phyloP scores from a whole-genome alignment of 495 filamentous ascomycete genomes.

The Haplographium delicatum region DNA sequence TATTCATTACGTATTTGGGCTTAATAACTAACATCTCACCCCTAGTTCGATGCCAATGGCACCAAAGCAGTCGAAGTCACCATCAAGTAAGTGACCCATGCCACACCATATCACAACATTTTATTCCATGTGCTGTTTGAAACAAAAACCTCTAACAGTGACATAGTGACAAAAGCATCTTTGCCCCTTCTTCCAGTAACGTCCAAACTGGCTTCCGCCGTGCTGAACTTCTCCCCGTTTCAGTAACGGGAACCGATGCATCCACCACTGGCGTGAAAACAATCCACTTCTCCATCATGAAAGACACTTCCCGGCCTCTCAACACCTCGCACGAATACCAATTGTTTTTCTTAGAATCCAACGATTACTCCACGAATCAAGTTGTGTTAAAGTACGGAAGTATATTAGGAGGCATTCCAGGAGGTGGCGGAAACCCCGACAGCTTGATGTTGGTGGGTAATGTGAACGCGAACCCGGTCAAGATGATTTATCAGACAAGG shows the following conservation, averaged over 20 bases:
- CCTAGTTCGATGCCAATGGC: conserved; percentile 28
- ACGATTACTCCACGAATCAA: conserved; percentile 43
- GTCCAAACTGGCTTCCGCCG: conserved; percentile 43
- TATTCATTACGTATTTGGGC: too few relatives aligned
- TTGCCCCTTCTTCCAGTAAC: conserved; percentile 31
- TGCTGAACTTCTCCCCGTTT: conserved; percentile 39
- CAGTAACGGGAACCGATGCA: conserved; percentile 39
- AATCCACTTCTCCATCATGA: conserved; percentile 43
- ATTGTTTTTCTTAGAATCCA: conserved; percentile 42
- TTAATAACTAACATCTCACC: background rate
- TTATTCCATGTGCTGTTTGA: too few relatives aligned
- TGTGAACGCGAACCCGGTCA: conserved; percentile 27
- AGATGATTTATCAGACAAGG: conserved; percentile 35
- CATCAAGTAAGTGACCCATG: too few relatives aligned
- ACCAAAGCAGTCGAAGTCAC: conserved; percentile 29
- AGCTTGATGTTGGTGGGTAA: conserved; percentile 36
- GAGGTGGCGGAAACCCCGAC: conserved; percentile 30
- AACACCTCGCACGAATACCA: conserved; percentile 46
- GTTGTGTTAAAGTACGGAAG: conserved; percentile 45
- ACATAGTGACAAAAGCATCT: conserved; percentile 31
- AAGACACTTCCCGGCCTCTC: conserved; percentile 35
- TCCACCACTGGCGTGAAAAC: conserved; percentile 40
- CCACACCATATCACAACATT: too few relatives aligned
- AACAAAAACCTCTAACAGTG: too few relatives aligned
- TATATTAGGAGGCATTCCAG: conserved; percentile 27